A percentile compares a stretch with the other conserved stretches of the same genome.
These are phyloP conservation scores for Pisolithus sp. DNA, from an alignment of 768 basidiomycete species.

Conservation along the genomic window DNA sequence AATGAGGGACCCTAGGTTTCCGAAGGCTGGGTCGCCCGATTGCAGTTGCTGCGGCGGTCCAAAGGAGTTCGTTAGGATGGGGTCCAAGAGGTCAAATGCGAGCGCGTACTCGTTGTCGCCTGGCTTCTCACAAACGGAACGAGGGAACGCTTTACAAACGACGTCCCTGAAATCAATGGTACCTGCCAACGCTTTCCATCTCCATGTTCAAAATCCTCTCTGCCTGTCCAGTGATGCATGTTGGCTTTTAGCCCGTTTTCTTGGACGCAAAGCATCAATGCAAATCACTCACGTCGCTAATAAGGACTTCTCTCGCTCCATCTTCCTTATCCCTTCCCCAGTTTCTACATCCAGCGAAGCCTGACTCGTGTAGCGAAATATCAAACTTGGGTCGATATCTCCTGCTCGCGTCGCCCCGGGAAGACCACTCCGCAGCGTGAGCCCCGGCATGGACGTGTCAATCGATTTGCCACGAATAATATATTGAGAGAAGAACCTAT, in stretches of 20 bases:
- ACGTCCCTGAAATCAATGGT: slow-evolving; percentile 80
- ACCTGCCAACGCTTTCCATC: slow-evolving; percentile 69
- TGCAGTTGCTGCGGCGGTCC: slow-evolving; percentile 55
- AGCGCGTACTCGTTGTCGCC: slow-evolving; percentile 39
- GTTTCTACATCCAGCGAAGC: slow-evolving; percentile 16
- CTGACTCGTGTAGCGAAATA: slow-evolving; percentile 72
- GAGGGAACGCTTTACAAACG: slow-evolving; percentile 31
- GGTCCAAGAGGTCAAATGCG: slow-evolving; percentile 74
- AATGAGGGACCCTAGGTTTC: slow-evolving; percentile 40
- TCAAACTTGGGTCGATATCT: slow-evolving; percentile 74
- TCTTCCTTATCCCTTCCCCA: slow-evolving; percentile 37
- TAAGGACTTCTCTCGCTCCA: slow-evolving; percentile 39
- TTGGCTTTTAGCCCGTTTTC: too few species aligned
- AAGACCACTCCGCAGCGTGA: slow-evolving; percentile 82
- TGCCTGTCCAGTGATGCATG: slow-evolving; percentile 32
- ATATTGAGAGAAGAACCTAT: too few species aligned
- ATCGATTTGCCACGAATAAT: slow-evolving; percentile 69
- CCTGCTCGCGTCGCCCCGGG: slow-evolving; percentile 88
- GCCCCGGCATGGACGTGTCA: slow-evolving; percentile 90
- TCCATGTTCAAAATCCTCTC: slow-evolving; percentile 71
- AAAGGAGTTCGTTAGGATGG: slow-evolving; percentile 56
- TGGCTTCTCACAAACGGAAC: slow-evolving; percentile 14
- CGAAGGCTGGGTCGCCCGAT: slow-evolving; percentile 77
- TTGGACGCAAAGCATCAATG: background rate
- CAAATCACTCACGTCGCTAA: slow-evolving; percentile 38